Conservation (phyloP, 352 stramenopile species). For the Albugo candida region DNA sequence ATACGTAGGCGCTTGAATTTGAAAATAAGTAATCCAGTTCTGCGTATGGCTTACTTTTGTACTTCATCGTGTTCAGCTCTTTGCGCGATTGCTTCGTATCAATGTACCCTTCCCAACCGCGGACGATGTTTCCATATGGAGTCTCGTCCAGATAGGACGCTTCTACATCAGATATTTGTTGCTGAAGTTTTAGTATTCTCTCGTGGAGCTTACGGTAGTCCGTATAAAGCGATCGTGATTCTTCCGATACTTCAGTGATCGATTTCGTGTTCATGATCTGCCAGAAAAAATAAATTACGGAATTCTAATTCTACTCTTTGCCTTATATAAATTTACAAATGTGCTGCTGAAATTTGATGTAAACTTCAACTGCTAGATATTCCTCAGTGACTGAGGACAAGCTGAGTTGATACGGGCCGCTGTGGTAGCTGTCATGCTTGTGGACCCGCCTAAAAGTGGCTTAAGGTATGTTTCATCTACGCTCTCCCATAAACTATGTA, state of each 20-base stretch:
- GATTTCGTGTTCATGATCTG: no score
- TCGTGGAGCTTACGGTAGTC: conserved; percentile 53
- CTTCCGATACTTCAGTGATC: conserved; percentile 20
- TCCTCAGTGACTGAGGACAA: no score
- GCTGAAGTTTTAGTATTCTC: conserved; percentile 36
- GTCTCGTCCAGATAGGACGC: conserved; percentile 65
- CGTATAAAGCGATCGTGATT: conserved; percentile 51
- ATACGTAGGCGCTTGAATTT: conserved; percentile 41
- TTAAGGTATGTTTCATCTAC: conserved; percentile 60
- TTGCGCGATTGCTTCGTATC: conserved; percentile 62
- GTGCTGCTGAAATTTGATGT: no score
- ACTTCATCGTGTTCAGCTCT: conserved; percentile 37
- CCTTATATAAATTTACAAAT: no score
- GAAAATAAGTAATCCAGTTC: conserved; percentile 67
- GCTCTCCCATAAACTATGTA: conserved; percentile 37
- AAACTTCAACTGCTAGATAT: no score
- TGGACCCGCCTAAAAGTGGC: conserved; percentile 30
- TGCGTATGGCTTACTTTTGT: conserved; percentile 55
- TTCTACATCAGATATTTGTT: conserved; percentile 66
- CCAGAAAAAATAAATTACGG: no score
- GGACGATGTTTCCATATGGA: conserved; percentile 72
- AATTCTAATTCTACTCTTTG: no score
- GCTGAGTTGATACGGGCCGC: no score
- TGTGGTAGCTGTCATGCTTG: no score
- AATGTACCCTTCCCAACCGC: conserved; percentile 74